phyloP scores from a whole-genome alignment of 495 filamentous ascomycete genomes.

The Neurospora sublineolata region DNA sequence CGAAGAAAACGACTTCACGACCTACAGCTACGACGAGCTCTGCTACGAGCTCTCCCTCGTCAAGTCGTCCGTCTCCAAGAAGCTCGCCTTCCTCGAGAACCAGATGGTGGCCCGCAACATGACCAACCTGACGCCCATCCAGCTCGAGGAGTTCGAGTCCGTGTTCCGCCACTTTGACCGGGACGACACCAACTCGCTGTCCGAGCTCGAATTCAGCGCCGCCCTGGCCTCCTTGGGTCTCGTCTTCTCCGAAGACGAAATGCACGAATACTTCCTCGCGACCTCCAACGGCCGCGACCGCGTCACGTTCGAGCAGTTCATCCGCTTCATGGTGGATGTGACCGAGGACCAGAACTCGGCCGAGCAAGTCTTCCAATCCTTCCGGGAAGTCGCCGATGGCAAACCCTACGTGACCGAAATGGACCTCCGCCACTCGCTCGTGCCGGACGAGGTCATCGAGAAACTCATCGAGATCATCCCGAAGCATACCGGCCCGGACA shows the following conservation, averaged over 20 bases:
- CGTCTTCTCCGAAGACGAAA: conserved; percentile 90
- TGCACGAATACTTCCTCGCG: conserved; percentile 80
- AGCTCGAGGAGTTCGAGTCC: conserved; percentile 94
- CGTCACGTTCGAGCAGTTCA: conserved; percentile 97
- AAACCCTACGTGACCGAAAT: conserved; percentile 98
- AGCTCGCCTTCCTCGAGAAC: conserved; percentile 92
- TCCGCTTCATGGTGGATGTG: conserved; percentile 96
- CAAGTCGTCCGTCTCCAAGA: conserved; percentile 82
- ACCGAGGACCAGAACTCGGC: conserved; percentile 98
- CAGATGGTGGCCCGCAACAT: conserved; percentile 92
- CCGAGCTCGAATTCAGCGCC: conserved; percentile 89
- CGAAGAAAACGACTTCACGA: conserved; percentile 98
- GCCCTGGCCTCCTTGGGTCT: conserved; percentile 86
- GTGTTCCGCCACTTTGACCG: conserved; percentile 97
- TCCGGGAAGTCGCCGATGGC: conserved; percentile 93
- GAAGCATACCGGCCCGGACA: conserved; percentile 61
- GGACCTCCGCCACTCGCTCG: conserved; percentile 84
- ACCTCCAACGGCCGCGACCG: conserved; percentile 62
- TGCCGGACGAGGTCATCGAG: conserved; percentile 91
- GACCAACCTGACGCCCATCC: conserved; percentile 96
- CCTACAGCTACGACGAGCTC: conserved; percentile 92
- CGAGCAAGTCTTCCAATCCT: conserved; percentile 94
- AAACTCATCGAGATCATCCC: conserved; percentile 83
- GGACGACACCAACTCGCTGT: conserved; percentile 81
- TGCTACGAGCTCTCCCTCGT: conserved; percentile 88